Evolutionary conservation across 495 filamentous ascomycete genomes (phyloP), one percentile per base, ranked within the genome.

Genomic region (Ascobolus immersus): DNA sequence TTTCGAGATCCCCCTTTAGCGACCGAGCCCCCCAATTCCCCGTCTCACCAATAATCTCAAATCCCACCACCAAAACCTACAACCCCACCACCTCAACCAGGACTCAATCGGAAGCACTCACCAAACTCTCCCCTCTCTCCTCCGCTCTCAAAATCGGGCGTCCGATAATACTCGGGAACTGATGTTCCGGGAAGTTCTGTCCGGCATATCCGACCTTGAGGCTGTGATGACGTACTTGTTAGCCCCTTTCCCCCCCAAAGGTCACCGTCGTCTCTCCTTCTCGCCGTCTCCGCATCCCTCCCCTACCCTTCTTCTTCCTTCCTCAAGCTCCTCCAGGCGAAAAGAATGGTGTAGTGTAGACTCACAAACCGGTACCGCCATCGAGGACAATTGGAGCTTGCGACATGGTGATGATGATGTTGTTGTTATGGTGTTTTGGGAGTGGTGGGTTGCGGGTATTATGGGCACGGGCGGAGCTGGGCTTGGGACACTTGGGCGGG

Each of bases 131-230:
- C 45, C 60, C 55, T 49, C 69, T 64, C 55, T 99, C 86, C 58
- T 99, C 86, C 44, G 81, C 76, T 54, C 86, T 81, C 46, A 99
- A 63, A 55, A 99, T 94, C 31, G 86, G 86, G 44, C 89, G 77
- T 52, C 86, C 86, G 58, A 99, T 80, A 57, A 94, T 93, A 45
- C 82, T 92, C 34, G 86, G 86, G 62, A 77, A 93, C 58, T 94
- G 86, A 55, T 81, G 75, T 63, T 93, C 84, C 49, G 86, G 86
- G 57, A 94, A 99, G 60, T 99, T 94, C 66, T 94, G 47, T 24
- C 43, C 40, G 21, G 86, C 89, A 64, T 93, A 94, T 53, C 86
- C 86, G 57, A 91, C 86, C 59, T 99, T 99, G 55, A 94, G 73
- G 68, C 47, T 50, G 39, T 38, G 31, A 26, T 8, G 33, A 28